Percentiles rank a stretch among this genome's conserved stretches.
These are phyloP conservation scores for Fraxinus sp. DNA, from an alignment of 305 asterid species.

Conservation along the genomic window DNA sequence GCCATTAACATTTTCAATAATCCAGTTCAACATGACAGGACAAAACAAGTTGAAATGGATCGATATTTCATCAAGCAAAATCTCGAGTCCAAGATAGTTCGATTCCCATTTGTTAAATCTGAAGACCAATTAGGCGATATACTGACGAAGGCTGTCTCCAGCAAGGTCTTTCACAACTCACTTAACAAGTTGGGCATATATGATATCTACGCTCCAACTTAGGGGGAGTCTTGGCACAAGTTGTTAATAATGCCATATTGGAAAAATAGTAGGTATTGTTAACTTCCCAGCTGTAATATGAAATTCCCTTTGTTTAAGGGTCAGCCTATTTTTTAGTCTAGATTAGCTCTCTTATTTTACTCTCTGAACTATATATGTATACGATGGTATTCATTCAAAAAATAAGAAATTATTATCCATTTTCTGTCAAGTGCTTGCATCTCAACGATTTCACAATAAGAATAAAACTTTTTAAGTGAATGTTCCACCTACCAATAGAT, in stretches of 20 bases:
- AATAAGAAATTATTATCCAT: not conserved
- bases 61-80: not conserved
- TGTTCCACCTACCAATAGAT: too few species aligned
- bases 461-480: too few species aligned
- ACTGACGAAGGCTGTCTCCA: too few species aligned
- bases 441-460: too few species aligned
- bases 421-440: too few species aligned
- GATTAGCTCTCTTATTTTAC: not conserved
- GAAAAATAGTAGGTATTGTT: not conserved
- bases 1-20: too few species aligned
- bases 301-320: not conserved
- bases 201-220: too few species aligned
- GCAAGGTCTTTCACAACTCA: too few species aligned
- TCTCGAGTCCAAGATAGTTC: not conserved
- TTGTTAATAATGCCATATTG: not conserved
- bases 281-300: not conserved
- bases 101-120: not conserved
- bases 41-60: not conserved
- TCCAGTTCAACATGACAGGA: too few species aligned
- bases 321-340: not conserved
- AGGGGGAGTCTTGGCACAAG: not conserved
- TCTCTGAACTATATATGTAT: not conserved
- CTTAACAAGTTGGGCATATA: too few species aligned
- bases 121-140: not conserved
- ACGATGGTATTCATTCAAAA: too few species aligned